Conservation (phyloP, 2,329 filamentous ascomycete genomes). For the Alternaria incomplexa region DNA sequence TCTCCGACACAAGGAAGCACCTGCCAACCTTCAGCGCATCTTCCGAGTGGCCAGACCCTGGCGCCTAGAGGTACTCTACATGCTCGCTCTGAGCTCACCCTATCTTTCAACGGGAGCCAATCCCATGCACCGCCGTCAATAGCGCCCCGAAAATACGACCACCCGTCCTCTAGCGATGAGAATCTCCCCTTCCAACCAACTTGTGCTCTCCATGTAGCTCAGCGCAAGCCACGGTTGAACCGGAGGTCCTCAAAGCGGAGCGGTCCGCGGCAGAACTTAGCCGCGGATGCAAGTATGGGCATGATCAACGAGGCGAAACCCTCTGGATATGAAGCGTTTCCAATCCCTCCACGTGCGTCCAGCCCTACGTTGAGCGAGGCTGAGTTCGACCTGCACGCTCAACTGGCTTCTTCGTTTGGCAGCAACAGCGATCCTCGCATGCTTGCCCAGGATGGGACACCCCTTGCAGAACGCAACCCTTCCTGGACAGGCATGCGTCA, state of each 20-base stretch:
- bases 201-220: conserved; percentile 21
- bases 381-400: conserved; percentile 47
- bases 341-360: conserved; percentile 9
- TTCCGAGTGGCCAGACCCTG: conserved; percentile 24
- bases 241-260: conserved; percentile 31
- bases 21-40: conserved; percentile 24
- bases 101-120: conserved; percentile 16
- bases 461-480: conserved; percentile 31
- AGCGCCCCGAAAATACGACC: conserved; percentile 33
- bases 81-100: conserved; percentile 12
- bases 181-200: conserved; percentile 35
- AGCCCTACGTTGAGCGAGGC: conserved; percentile 58
- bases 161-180: conserved; percentile 27
- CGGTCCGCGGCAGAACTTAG: conserved; percentile 19
- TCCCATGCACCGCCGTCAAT: conserved; percentile 20
- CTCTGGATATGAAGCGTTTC: conserved; percentile 23
- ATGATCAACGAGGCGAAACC: conserved; percentile 32
- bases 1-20: conserved; percentile 19
- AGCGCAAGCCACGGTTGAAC: conserved; percentile 23
- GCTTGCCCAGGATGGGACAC: conserved; percentile 34
- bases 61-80: conserved; percentile 34
- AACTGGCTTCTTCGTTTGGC: conserved; percentile 43
- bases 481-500: conserved; percentile 26
- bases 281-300: conserved; percentile 24
- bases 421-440: conserved; percentile 47